Evolutionary conservation across 768 basidiomycete species (phyloP).

Genomic region (Rhodosporidiobolus odoratus): DNA sequence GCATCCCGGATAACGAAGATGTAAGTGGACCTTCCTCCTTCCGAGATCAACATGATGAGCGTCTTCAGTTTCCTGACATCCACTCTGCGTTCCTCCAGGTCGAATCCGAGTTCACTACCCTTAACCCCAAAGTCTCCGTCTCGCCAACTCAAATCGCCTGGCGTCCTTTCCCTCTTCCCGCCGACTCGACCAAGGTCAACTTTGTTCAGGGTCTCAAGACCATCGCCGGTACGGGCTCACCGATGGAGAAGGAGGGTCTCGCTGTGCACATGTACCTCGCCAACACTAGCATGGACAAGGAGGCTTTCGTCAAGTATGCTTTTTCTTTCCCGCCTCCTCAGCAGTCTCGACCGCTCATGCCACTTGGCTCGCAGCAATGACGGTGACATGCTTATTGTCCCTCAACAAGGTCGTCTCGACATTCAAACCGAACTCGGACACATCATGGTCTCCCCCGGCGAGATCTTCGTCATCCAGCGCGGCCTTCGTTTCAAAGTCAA

Average conservation of each 20-base stretch:
- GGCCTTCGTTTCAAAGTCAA: conserved; percentile 63
- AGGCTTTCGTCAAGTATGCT: conserved; percentile 34
- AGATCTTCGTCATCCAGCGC: conserved; percentile 61
- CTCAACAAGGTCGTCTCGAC: conserved; percentile 61
- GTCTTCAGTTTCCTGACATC: neutral
- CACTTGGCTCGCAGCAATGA: conserved; percentile 50
- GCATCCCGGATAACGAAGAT: conserved; percentile 57
- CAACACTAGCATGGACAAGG: conserved; percentile 37
- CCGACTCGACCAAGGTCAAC: conserved; percentile 50
- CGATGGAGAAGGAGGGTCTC: conserved; percentile 60
- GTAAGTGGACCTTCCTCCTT: conserved; percentile 13
- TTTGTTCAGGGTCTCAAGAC: conserved; percentile 60
- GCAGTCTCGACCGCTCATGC: neutral
- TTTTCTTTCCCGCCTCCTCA: neutral
- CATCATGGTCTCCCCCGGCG: conserved; percentile 53
- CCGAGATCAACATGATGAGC: no score
- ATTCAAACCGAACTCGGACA: conserved; percentile 66
- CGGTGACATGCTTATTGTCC: conserved; percentile 64
- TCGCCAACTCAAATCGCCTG: conserved; percentile 64
- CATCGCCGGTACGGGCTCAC: conserved; percentile 60
- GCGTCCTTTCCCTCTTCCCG: conserved; percentile 59
- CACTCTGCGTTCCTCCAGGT: neutral
- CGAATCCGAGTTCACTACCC: conserved; percentile 56
- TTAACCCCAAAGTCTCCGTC: conserved; percentile 59
- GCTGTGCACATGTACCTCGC: conserved; percentile 59